A percentile compares a stretch with the other conserved stretches of the same genome.
These are phyloP conservation scores for Kwoniella shivajii DNA, from an alignment of 1,284 basidiomycete genomes.

Conservation along the genomic window DNA sequence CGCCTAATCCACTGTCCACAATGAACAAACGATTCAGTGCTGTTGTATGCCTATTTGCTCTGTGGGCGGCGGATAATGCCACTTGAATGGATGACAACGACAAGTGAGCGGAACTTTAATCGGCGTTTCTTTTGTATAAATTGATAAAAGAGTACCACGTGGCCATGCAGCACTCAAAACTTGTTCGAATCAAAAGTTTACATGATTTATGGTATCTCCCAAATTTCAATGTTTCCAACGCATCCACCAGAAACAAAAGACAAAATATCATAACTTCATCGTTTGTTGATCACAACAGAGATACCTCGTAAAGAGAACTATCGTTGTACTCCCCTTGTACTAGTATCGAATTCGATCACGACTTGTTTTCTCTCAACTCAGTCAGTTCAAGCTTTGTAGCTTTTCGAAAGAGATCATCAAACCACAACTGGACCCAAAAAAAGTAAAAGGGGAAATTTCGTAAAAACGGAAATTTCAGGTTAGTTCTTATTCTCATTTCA, in stretches of 20 bases:
- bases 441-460: constrained; percentile 3
- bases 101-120: constrained; percentile 15
- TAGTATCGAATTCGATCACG: constrained; percentile 1
- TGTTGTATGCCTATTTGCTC: background rate
- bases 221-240: constrained; percentile 16
- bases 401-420: background rate
- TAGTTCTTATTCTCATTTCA: background rate
- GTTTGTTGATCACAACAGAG: too few relatives aligned
- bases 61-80: background rate
- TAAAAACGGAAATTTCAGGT: constrained; percentile 8
- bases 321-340: constrained; percentile 9
- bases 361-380: too few relatives aligned
- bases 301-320: too few relatives aligned
- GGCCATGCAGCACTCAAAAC: constrained; percentile 1
- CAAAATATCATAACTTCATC: too few relatives aligned
- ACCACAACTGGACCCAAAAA: background rate
- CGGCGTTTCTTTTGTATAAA: constrained; percentile 11
- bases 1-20: background rate
- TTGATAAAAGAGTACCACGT: background rate
- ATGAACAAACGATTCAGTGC: background rate
- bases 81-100: background rate
- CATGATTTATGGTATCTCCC: too few relatives aligned
- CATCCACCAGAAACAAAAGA: too few relatives aligned
- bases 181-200: too few relatives aligned
- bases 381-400: background rate